These are phyloP conservation scores for Furcasterigmium sp. DNA, from an alignment of 2,329 filamentous ascomycete species.

Conservation along the genomic window DNA sequence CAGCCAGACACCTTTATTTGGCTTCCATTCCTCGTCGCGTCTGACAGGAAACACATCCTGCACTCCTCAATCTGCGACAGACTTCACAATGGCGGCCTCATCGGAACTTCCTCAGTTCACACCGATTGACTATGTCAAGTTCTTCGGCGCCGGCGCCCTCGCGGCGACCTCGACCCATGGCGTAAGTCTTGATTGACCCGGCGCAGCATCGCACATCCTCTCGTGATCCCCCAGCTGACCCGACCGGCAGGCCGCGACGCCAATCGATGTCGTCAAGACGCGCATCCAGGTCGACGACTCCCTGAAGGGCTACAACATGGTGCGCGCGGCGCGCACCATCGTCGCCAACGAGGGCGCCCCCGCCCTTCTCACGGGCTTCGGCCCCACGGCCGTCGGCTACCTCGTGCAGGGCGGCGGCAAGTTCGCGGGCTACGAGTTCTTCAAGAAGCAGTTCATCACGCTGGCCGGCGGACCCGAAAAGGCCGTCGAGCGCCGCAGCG, in stretches of 20 bases:
- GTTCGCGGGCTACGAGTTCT: slow-evolving; percentile 90
- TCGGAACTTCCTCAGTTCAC: slow-evolving; percentile 33
- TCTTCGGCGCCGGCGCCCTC: slow-evolving; percentile 47
- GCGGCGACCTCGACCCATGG: slow-evolving; percentile 47
- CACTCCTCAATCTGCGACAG: neutral
- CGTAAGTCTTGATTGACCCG: slow-evolving; percentile 25
- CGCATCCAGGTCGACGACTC: slow-evolving; percentile 84
- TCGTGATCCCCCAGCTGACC: neutral
- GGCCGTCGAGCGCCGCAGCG: slow-evolving; percentile 39
- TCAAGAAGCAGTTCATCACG: slow-evolving; percentile 84
- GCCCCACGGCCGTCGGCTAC: slow-evolving; percentile 81
- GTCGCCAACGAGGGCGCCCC: slow-evolving; percentile 73
- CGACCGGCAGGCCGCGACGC: slow-evolving; percentile 39
- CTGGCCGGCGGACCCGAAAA: slow-evolving; percentile 48
- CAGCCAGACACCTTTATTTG: too few species aligned
- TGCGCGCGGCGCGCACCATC: slow-evolving; percentile 74
- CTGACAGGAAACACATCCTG: neutral
- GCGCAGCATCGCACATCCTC: neutral
- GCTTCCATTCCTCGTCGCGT: too few species aligned
- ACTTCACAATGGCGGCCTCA: slow-evolving; percentile 11
- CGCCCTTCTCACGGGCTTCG: slow-evolving; percentile 77
- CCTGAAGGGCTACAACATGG: slow-evolving; percentile 79
- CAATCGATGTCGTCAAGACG: slow-evolving; percentile 75
- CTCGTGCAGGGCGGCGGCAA: slow-evolving; percentile 87
- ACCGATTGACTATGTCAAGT: slow-evolving; percentile 41